Evolutionary conservation across 2,329 filamentous ascomycete genomes (phyloP).

Genomic region (Anthostomella pinea): DNA sequence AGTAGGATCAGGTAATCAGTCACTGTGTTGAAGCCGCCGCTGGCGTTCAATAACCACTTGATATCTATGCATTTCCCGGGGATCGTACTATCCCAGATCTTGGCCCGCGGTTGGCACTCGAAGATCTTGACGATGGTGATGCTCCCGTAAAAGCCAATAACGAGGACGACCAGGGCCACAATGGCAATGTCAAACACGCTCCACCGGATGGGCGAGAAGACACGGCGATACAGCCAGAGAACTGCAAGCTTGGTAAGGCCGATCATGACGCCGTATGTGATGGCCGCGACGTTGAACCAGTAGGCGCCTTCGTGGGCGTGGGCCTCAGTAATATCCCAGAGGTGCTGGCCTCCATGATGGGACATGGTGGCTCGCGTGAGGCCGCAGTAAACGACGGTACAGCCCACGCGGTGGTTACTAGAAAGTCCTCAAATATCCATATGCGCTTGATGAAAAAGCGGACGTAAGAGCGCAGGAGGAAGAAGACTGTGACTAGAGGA

Average conservation of each 20-base stretch:
- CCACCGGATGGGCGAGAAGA: slow-evolving; percentile 18
- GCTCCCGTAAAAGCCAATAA: slow-evolving; percentile 12
- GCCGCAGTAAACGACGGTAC: slow-evolving; percentile 11
- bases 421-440: slow-evolving; percentile 21
- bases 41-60: slow-evolving; percentile 11
- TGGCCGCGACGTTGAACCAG: slow-evolving; percentile 20
- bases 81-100: slow-evolving; percentile 13
- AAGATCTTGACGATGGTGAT: slow-evolving; percentile 19
- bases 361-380: slow-evolving; percentile 9
- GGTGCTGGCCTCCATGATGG: slow-evolving; percentile 16
- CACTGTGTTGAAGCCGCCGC: slow-evolving; percentile 19
- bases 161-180: slow-evolving; percentile 11
- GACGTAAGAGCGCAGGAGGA: slow-evolving; percentile 12
- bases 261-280: slow-evolving; percentile 18
- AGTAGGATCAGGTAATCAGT: slow-evolving; percentile 19
- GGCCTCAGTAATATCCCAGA: slow-evolving; percentile 15
- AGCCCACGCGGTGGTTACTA: no score
- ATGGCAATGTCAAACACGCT: slow-evolving; percentile 17
- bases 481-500: slow-evolving; percentile 14
- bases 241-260: slow-evolving; percentile 19
- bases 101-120: slow-evolving; percentile 14
- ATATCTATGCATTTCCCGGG: slow-evolving; percentile 15
- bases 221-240: slow-evolving; percentile 19
- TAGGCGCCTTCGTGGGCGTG: slow-evolving; percentile 11
- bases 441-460: slow-evolving; percentile 11